A percentile compares a stretch with the other conserved stretches of the same genome.
Evolutionary conservation across 2,329 filamentous ascomycete species (phyloP).

Genomic region (Pseudogymnoascus sp.): DNA sequence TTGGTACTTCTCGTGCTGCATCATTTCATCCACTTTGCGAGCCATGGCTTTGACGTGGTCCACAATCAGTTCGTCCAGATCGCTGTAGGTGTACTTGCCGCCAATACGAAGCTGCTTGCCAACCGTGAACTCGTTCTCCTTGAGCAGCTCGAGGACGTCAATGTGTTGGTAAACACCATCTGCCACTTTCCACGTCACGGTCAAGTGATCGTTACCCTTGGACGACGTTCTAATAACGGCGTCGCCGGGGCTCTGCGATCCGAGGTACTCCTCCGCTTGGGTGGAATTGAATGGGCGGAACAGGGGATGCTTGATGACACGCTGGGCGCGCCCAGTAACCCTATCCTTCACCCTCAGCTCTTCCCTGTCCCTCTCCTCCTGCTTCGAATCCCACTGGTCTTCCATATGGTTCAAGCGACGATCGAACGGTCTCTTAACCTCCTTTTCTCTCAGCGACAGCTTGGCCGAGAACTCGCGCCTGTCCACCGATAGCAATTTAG

Average conservation of each 20-base stretch:
- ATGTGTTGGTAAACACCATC: constrained; percentile 97
- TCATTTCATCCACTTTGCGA: constrained; percentile 94
- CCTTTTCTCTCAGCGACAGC: constrained; percentile 74
- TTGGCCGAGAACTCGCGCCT: constrained; percentile 77
- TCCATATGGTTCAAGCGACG: constrained; percentile 62
- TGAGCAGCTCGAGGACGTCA: constrained; percentile 92
- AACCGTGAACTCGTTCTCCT: constrained; percentile 93
- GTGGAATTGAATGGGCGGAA: constrained; percentile 89
- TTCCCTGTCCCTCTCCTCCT: constrained; percentile 75
- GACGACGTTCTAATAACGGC: constrained; percentile 93
- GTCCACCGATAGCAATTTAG: constrained; percentile 81
- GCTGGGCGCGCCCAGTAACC: constrained; percentile 73
- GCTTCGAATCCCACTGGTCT: constrained; percentile 78
- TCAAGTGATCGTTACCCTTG: constrained; percentile 89
- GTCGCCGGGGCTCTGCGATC: constrained; percentile 76
- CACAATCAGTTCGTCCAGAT: constrained; percentile 95
- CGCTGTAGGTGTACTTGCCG: constrained; percentile 83
- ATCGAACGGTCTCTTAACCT: constrained; percentile 64
- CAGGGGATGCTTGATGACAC: constrained; percentile 95
- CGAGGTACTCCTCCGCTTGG: constrained; percentile 89
- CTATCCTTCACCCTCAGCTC: constrained; percentile 80
- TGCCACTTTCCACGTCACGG: constrained; percentile 95
- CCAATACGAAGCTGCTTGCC: constrained; percentile 78
- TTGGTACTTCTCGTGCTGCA: constrained; percentile 90
- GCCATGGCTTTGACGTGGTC: constrained; percentile 97